Conservation (phyloP, 805 yeast genomes). For the Cyberlindnera sargentensis region DNA sequence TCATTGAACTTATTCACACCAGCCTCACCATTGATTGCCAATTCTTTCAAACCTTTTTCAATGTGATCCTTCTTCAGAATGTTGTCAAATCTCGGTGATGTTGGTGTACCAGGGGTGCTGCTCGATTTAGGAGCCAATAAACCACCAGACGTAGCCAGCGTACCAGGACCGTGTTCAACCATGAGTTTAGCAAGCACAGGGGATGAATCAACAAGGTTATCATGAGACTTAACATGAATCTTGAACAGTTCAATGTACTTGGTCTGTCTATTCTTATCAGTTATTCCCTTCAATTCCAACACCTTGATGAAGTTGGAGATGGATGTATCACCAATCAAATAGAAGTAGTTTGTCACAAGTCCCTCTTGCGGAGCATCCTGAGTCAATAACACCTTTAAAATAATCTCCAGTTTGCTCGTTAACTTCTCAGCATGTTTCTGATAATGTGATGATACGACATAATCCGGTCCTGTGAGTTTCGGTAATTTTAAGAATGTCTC, state of each 20-base stretch:
- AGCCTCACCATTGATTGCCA: constrained; percentile 46
- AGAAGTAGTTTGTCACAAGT: constrained; percentile 58
- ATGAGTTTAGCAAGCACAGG: constrained; percentile 20
- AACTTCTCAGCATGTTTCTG: constrained; percentile 37
- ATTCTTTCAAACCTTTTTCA: constrained; percentile 29
- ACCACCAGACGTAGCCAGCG: constrained; percentile 6
- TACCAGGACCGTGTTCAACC: constrained; percentile 7
- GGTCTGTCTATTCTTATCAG: constrained; percentile 15
- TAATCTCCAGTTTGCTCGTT: constrained; percentile 42
- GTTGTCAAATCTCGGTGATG: constrained; percentile 23
- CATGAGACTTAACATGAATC: constrained; percentile 22
- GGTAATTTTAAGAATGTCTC: constrained; percentile 33
- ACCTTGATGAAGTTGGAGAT: constrained; percentile 58
- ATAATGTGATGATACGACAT: constrained; percentile 24
- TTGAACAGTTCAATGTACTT: constrained; percentile 21
- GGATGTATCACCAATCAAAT: constrained; percentile 58
- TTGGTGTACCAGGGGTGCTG: constrained; percentile 12
- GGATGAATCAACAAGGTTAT: constrained; percentile 20
- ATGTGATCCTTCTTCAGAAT: constrained; percentile 26
- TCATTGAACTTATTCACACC: constrained; percentile 60
- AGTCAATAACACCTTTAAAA: constrained; percentile 63
- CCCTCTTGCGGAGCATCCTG: constrained; percentile 58
- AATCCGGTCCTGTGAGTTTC: constrained; percentile 10
- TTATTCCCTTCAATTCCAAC: constrained; percentile 53
- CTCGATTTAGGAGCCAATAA: constrained; percentile 8